A percentile compares a stretch with the other conserved stretches of the same genome.
These are phyloP conservation scores for Aspergillus versicolor DNA, from an alignment of 2,329 filamentous ascomycete genomes.

Conservation along the genomic window DNA sequence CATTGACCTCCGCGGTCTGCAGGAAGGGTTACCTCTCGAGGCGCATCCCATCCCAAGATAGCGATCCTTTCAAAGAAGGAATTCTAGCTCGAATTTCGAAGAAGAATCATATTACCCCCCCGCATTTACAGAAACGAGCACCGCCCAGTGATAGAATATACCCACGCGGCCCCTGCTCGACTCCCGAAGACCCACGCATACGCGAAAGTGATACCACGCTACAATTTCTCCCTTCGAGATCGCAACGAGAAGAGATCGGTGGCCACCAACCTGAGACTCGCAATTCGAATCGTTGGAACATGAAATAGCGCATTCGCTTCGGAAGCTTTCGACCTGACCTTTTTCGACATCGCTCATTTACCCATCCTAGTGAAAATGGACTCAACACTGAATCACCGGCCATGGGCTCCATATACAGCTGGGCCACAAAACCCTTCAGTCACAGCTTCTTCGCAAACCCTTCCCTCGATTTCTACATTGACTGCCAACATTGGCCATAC, in stretches of 20 bases:
- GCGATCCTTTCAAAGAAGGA: not conserved
- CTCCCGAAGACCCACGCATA: not conserved
- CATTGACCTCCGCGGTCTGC: not conserved
- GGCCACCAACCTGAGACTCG: not conserved
- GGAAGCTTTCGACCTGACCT: not conserved
- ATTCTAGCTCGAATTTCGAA: not conserved
- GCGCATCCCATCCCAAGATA: slow-evolving; percentile 1
- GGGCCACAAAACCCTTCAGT: slow-evolving; percentile 35
- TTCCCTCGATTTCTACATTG: slow-evolving; percentile 49
- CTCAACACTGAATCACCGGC: slow-evolving; percentile 41
- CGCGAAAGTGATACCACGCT: not conserved
- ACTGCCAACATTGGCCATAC: slow-evolving; percentile 43
- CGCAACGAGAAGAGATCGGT: not conserved
- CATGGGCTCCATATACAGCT: slow-evolving; percentile 43
- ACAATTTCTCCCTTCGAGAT: not conserved
- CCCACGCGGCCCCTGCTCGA: not conserved
- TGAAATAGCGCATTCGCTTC: slow-evolving; percentile 23
- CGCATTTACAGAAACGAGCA: not conserved
- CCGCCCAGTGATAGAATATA: not conserved
- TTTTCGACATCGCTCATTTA: not conserved
- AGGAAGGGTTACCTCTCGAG: not conserved
- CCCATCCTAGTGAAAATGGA: slow-evolving; percentile 33
- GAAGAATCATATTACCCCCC: not conserved
- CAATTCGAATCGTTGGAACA: slow-evolving; percentile 18
- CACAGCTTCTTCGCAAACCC: slow-evolving; percentile 38